Conservation (phyloP, 2,329 filamentous ascomycete genomes). For the Trichoderma aggressivum region DNA sequence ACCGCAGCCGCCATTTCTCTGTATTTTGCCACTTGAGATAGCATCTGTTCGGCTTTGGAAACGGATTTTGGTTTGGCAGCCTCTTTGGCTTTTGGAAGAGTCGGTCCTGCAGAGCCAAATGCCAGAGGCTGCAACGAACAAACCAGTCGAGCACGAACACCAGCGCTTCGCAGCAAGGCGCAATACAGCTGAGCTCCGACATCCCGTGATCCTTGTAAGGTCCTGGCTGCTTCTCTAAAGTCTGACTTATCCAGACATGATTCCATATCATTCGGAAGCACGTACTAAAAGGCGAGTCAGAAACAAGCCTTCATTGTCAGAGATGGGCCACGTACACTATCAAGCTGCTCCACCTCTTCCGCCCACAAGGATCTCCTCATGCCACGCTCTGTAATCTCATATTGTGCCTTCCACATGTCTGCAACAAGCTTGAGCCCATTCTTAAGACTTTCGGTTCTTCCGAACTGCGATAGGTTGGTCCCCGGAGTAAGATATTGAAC, state of each 20-base stretch:
- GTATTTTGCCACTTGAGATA: constrained; percentile 23
- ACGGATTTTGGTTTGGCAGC: constrained; percentile 29
- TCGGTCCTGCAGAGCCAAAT: constrained; percentile 56
- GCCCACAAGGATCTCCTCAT: constrained; percentile 72
- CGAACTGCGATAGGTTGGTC: constrained; percentile 66
- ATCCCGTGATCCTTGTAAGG: constrained; percentile 77
- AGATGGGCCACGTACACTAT: constrained; percentile 44
- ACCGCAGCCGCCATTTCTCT: constrained; percentile 38
- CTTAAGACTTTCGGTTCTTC: constrained; percentile 71
- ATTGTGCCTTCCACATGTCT: constrained; percentile 66
- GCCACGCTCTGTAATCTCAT: constrained; percentile 67
- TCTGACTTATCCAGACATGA: constrained; percentile 65
- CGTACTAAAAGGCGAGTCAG: constrained; percentile 40
- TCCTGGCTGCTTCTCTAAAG: constrained; percentile 67
- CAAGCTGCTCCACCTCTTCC: constrained; percentile 59
- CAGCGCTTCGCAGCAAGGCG: constrained; percentile 76
- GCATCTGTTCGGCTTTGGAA: constrained; percentile 32
- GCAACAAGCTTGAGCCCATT: constrained; percentile 71
- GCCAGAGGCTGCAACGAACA: constrained; percentile 85
- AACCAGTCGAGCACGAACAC: constrained; percentile 76
- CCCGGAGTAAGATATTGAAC: constrained; percentile 67
- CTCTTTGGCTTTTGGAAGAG: constrained; percentile 41
- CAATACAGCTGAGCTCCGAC: constrained; percentile 89
- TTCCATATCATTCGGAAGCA: constrained; percentile 62
- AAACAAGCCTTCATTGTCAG: not conserved